Evolutionary conservation across 495 filamentous ascomycete genomes (phyloP), one percentile per base, ranked within the genome.

Genomic region (Bacidia gigantensis): DNA sequence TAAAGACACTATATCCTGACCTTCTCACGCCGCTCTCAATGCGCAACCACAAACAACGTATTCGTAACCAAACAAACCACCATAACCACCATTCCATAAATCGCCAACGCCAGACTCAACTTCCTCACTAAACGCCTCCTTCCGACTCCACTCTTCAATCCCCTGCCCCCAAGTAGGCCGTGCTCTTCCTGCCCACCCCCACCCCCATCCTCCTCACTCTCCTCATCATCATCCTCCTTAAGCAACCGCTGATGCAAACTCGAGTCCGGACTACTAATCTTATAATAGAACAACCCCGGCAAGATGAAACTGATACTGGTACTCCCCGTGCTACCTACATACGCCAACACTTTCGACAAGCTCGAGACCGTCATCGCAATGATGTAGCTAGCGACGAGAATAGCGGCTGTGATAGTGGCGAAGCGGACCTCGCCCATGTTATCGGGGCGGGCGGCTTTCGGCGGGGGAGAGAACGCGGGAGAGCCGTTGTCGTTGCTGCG

Each of bases 221-320:
- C 71, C 14, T 67, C 69, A 10, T 76, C 74, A 54, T 96, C 89
- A 60, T 96, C 88, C 60, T 92, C 88, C 64, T 95, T 94, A 58
- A 86, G 72, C 17, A 95, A 67, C 10, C 83, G 80, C 58, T 89
- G 86, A 58, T 95, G 89, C 44, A 87, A 72, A 50, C 82, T 75
- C 9, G 85, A 86, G 40, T 94, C 81, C 0, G 93, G 93, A 11
- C 82, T 78, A 0, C 83, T 87, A 51, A 98, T 96, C 68, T 96
- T 96, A 73, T 96, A 97, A 71, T 96, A 98, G 66, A 98, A 97
- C 12, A 97, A 63, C 0, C 92, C 92, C 0, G 92, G 93, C 0
- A 98, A 73, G 56, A 98, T 97, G 65, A 98, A 98, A 56, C 86
- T 92, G 58, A 98, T 97, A 58, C 82, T 82, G 0, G 92, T 98